Conservation (phyloP, 208 protist genomes). For the Leishmania guyanensis region DNA sequence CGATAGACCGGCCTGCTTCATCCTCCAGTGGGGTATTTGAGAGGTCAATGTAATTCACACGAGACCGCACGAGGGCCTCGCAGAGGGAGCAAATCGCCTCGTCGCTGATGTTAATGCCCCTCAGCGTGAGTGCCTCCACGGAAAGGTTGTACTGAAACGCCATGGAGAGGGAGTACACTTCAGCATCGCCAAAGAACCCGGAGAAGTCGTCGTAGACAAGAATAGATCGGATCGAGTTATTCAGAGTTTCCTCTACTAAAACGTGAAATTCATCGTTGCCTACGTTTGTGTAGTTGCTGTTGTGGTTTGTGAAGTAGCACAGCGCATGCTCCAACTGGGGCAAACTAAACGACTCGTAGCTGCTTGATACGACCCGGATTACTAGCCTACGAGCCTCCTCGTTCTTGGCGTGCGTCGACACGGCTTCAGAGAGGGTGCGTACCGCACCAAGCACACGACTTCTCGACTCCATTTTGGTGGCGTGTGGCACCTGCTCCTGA, state of each 20-base stretch:
- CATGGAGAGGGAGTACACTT: slow-evolving; percentile 77
- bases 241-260: slow-evolving; percentile 80
- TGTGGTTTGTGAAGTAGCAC: slow-evolving; percentile 75
- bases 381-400: slow-evolving; percentile 43
- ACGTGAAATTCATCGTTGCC: slow-evolving; percentile 70
- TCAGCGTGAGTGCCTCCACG: slow-evolving; percentile 82
- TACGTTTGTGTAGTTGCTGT: slow-evolving; percentile 79
- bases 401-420: slow-evolving; percentile 35
- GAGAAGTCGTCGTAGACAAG: slow-evolving; percentile 86
- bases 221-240: slow-evolving; percentile 82
- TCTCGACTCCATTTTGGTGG: slow-evolving; percentile 19
- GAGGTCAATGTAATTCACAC: slow-evolving; percentile 84
- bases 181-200: slow-evolving; percentile 65
- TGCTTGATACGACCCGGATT: slow-evolving; percentile 36
- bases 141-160: slow-evolving; percentile 88
- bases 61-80: slow-evolving; percentile 74
- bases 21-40: slow-evolving; percentile 85
- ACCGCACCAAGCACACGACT: slow-evolving; percentile 76
- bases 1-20: slow-evolving; percentile 79
- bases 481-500: neutral
- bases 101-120: slow-evolving; percentile 83
- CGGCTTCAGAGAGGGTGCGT: slow-evolving; percentile 60
- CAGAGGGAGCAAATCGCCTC: slow-evolving; percentile 78
- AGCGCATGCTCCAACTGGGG: slow-evolving; percentile 63
- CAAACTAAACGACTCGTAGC: slow-evolving; percentile 45